These are phyloP conservation scores for Cyphellophora europaea DNA, from an alignment of 2,329 filamentous ascomycete species.

Conservation along the genomic window DNA sequence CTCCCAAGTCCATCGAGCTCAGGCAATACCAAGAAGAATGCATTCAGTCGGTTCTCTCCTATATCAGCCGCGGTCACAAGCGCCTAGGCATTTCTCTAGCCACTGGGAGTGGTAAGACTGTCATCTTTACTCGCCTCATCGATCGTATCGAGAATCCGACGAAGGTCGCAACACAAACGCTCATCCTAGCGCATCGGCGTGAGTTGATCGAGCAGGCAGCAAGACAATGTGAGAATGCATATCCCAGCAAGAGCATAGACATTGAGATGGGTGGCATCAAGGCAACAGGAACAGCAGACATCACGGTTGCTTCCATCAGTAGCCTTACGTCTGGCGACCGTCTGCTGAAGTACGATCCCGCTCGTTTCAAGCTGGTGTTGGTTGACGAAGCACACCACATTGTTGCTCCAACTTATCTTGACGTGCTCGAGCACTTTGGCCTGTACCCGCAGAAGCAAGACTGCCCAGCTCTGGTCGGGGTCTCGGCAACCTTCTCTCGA, in stretches of 20 bases:
- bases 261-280: conserved; percentile 80
- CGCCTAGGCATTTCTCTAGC: conserved; percentile 76
- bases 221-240: conserved; percentile 68
- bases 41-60: conserved; percentile 67
- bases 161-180: conserved; percentile 58
- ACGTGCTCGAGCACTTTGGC: conserved; percentile 68
- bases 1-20: conserved; percentile 44
- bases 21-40: conserved; percentile 87
- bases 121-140: conserved; percentile 95
- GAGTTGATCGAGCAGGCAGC: conserved; percentile 94
- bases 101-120: conserved; percentile 83
- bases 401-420: conserved; percentile 71
- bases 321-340: conserved; percentile 71
- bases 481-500: conserved; percentile 72
- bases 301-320: conserved; percentile 83
- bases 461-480: conserved; percentile 68
- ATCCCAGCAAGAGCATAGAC: conserved; percentile 72
- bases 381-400: conserved; percentile 98
- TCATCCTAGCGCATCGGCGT: conserved; percentile 84
- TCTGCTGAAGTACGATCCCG: conserved; percentile 72
- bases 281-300: conserved; percentile 74
- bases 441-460: conserved; percentile 42
- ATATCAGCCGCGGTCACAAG: conserved; percentile 62
- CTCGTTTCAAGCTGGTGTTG: conserved; percentile 74
- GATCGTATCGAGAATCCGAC: conserved; percentile 56